Evolutionary conservation across 2,329 filamentous ascomycete species (phyloP).

Genomic region (Fusarium newnesense): DNA sequence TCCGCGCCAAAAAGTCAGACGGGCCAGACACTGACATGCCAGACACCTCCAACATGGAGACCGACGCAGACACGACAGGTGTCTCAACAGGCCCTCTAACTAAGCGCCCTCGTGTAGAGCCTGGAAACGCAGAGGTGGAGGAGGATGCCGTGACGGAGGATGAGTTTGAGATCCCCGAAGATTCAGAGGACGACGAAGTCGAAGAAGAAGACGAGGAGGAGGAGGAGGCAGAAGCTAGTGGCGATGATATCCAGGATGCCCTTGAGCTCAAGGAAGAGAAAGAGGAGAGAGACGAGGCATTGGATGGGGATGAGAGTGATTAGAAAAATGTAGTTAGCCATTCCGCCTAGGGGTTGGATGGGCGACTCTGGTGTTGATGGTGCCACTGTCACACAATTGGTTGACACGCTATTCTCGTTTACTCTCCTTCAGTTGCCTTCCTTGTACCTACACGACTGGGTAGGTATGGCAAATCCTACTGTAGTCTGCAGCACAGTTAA

Average conservation of each 20-base stretch:
- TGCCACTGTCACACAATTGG: neutral
- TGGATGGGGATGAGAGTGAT: conserved; percentile 71
- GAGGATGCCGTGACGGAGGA: conserved; percentile 53
- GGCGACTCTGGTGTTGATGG: neutral
- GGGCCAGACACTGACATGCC: conserved; percentile 52
- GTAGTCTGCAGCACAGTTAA: neutral
- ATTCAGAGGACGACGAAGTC: conserved; percentile 61
- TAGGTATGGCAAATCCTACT: neutral
- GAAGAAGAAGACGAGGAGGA: conserved; percentile 53
- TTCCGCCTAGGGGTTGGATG: neutral
- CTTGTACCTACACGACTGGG: neutral
- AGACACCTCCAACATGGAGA: conserved; percentile 45
- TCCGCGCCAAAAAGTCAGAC: conserved; percentile 69
- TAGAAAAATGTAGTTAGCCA: conserved; percentile 41
- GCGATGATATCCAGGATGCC: conserved; percentile 64
- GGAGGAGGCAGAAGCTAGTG: conserved; percentile 58
- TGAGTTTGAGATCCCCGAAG: conserved; percentile 57
- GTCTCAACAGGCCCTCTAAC: conserved; percentile 48
- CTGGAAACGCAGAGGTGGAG: conserved; percentile 50
- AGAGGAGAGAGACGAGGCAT: conserved; percentile 67
- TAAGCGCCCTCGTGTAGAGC: conserved; percentile 61
- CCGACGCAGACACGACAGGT: conserved; percentile 47
- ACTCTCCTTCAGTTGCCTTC: neutral
- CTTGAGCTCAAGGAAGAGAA: conserved; percentile 60
- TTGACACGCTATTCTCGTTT: neutral